Conservation (phyloP, 192 early-diverging fungal species). For the Glomus cerebriforme region DNA sequence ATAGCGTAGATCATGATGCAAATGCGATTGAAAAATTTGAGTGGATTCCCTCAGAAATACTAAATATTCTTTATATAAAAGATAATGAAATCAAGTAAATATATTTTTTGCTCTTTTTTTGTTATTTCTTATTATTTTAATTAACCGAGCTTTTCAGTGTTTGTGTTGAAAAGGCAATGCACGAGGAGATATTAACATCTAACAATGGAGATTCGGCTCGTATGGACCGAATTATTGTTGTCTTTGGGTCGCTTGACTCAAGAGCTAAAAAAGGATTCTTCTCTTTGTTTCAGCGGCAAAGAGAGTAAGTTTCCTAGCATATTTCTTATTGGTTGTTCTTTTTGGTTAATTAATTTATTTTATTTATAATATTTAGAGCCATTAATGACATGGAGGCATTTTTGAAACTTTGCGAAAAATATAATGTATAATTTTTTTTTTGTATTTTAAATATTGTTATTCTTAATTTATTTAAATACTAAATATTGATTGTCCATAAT, state of each 20-base stretch:
- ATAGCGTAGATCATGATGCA: slow-evolving; percentile 50
- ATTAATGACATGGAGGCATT: slow-evolving; percentile 62
- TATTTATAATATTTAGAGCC: slow-evolving; percentile 37
- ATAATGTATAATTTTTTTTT: slow-evolving; percentile 45
- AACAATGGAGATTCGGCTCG: slow-evolving; percentile 54
- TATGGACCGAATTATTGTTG: slow-evolving; percentile 68
- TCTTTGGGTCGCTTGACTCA: slow-evolving; percentile 64
- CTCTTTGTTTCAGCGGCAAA: slow-evolving; percentile 74
- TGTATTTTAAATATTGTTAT: background rate
- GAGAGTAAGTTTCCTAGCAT: slow-evolving; percentile 43
- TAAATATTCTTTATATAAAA: slow-evolving; percentile 84
- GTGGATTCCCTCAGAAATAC: slow-evolving; percentile 81
- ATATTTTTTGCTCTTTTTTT: background rate
- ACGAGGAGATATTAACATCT: slow-evolving; percentile 65
- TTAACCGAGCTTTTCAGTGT: slow-evolving; percentile 36
- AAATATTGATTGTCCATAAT: background rate
- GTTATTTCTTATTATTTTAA: background rate
- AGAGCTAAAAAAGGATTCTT: slow-evolving; percentile 75
- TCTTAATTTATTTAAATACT: background rate
- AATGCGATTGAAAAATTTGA: slow-evolving; percentile 65
- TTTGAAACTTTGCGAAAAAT: slow-evolving; percentile 65
- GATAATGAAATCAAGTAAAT: slow-evolving; percentile 77
- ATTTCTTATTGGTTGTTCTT: slow-evolving; percentile 27
- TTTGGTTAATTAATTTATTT: background rate
- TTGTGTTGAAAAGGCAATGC: slow-evolving; percentile 62